Evolutionary conservation across 805 yeast species (phyloP).

Genomic region (Candida broadrunensis): DNA sequence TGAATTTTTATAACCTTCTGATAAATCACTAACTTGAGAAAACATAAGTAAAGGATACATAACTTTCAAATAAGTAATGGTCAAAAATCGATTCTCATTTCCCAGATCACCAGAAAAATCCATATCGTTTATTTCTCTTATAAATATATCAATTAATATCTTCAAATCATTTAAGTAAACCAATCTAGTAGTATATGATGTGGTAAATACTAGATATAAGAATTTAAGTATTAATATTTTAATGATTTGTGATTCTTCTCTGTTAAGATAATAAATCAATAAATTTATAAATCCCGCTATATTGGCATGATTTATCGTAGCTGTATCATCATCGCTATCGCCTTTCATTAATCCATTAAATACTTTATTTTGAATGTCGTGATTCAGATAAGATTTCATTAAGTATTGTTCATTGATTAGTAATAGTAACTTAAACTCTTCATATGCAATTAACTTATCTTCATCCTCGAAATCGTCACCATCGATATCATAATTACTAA

Average conservation of each 20-base stretch:
- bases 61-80: conserved; percentile 60
- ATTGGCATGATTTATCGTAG: conserved; percentile 9
- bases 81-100: conserved; percentile 52
- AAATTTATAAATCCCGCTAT: conserved; percentile 71
- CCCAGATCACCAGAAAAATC: conserved; percentile 54
- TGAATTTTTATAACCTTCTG: conserved; percentile 54
- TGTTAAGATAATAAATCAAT: conserved; percentile 59
- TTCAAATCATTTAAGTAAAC: conserved; percentile 82
- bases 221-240: conserved; percentile 79
- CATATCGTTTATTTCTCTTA: conserved; percentile 74
- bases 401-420: conserved; percentile 86
- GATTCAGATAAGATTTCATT: conserved; percentile 47
- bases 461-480: conserved; percentile 49
- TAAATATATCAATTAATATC: conserved; percentile 77
- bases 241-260: conserved; percentile 67
- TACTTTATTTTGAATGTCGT: conserved; percentile 43
- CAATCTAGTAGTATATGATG: conserved; percentile 58
- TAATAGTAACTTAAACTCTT: conserved; percentile 67
- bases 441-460: conserved; percentile 50
- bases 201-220: conserved; percentile 69
- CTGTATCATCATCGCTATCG: conserved; percentile 23
- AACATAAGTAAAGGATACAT: conserved; percentile 66
- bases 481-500: conserved; percentile 29
- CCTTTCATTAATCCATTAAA: conserved; percentile 50
- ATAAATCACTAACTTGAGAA: conserved; percentile 51